Base-by-base conservation (phyloP, 2,329 filamentous ascomycete genomes). In the Aureobasidium sp. region DNA sequence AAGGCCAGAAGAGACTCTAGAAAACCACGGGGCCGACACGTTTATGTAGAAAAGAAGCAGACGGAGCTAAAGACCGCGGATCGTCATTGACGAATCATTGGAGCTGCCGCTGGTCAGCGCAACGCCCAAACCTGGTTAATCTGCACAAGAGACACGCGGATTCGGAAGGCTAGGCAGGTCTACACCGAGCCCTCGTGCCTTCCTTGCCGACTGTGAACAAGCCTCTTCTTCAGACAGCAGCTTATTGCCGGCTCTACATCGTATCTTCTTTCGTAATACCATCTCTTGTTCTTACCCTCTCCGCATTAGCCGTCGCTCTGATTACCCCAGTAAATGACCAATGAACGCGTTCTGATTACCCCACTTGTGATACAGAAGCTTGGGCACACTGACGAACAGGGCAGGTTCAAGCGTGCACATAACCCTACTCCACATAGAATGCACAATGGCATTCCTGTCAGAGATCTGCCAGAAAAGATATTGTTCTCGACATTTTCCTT, bases 91-190 rank as follows among this genome's bases (percentile, higher is more conserved):
- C 55, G 55, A 59, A 59, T 59, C 55, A 59, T 59, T 43, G 32
- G 13, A 59, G 53, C 55, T 47, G 32, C 55, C 32, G 43, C 55
- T 48, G 55, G 55, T 59, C 43, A 59, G 43, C 55, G 24, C 20
- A 47, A 47, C 29, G n/a, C 32, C 55, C 55, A 59, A 59, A 59
- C 32, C 55, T 59, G 55, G 55, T 9, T 59, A 59, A 59, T 59
- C 43, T 29, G 43, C 32, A 59, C 48, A 34, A 36, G 27, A 57
- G 29, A 57, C 34, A 52, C 50, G 20, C 29, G 34, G 20, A 27
- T n/a, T 29, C n/a, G 13, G 37, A 15, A 48, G 26, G 13, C 26
- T n/a, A 17, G 46, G 55, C 55, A 59, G 32, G 55, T 48, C 29
- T 59, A 59, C 43, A 48, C 55, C 55, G 55, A 59, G 55, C n/a